Evolutionary conservation across 805 yeast genomes (phyloP).

Genomic region (Ogataea pignaliae): DNA sequence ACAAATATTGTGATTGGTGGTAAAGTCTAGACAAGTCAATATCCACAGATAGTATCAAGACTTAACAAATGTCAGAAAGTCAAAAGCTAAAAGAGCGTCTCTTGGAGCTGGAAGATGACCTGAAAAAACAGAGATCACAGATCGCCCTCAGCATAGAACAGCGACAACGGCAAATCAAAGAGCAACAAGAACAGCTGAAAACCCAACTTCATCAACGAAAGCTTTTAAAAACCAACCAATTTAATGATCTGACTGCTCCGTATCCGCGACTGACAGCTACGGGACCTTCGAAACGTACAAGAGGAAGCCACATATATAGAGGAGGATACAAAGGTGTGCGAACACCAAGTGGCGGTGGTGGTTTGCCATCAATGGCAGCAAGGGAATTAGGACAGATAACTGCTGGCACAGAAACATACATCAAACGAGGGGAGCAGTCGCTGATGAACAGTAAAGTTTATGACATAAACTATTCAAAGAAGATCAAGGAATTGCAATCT

Average conservation of each 20-base stretch:
- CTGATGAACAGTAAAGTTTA: constrained; percentile 35
- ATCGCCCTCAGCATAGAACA: constrained; percentile 15
- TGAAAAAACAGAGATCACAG: constrained; percentile 12
- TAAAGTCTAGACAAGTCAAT: too few relatives aligned
- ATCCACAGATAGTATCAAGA: not conserved
- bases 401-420: constrained; percentile 1
- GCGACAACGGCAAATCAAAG: constrained; percentile 9
- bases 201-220: not conserved
- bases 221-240: too few relatives aligned
- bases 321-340: constrained; percentile 18
- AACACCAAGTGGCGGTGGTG: too few relatives aligned
- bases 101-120: constrained; percentile 14
- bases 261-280: not conserved
- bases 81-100: constrained; percentile 16
- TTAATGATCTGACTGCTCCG: not conserved
- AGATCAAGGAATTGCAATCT: constrained; percentile 17
- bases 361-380: not conserved
- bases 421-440: constrained; percentile 34
- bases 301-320: constrained; percentile 9
- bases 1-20: too few relatives aligned
- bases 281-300: not conserved
- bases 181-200: constrained; percentile 4
- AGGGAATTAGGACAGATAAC: not conserved
- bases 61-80: constrained; percentile 14
- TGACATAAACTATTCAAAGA: constrained; percentile 28